Evolutionary conservation across 23 red algal genomes (phyloP), one percentile per base, ranked within the genome.

Genomic region (Gracilariopsis chorda): DNA sequence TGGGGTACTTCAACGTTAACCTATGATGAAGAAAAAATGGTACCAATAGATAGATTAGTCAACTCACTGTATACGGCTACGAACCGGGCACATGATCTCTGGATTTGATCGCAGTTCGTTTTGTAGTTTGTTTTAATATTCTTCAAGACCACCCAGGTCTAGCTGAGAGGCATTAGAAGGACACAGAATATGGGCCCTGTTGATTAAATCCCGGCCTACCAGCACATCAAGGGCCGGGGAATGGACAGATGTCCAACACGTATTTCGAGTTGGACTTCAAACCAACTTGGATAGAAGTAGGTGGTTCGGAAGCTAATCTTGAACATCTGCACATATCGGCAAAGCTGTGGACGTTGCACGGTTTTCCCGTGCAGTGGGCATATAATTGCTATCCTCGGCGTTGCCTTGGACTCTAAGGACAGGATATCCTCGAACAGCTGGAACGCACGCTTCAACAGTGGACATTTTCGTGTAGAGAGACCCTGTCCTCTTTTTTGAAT

Each of bases 221-320:
- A 70, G 34, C n/a, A 84, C 71, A 65, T 92, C 88, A 42, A 85
- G 28, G 13, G 68, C 52, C 30, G 79, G 82, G 60, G 58, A 76
- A 79, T 94, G 51, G 13, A 69, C 39, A 57, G 89, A 51, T n/a
- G 46, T 52, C 2, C 41, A 41, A 7, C 48, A 75, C 20, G 90
- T 33, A 69, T 94, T 94, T 55, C 65, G 85, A 20, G 90, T 20
- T 24, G 92, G 92, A 35, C 90, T 89, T 5, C 77, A 67, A 46
- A 85, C 68, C 13, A 81, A 48, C 7, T 72, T 36, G 14, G 92
- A 48, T n/a, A 89, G 23, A 16, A 44, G 21, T 23, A 70, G 29
- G 21, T 88, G 80, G 25, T 51, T 57, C 24, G 70, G 32, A 2
- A 79, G 19, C 80, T 47, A 69, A 29, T 51, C 44, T 36, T 49